These are phyloP conservation scores for Fusarium dlaminii DNA, from an alignment of 2,329 filamentous ascomycete genomes.

Conservation along the genomic window DNA sequence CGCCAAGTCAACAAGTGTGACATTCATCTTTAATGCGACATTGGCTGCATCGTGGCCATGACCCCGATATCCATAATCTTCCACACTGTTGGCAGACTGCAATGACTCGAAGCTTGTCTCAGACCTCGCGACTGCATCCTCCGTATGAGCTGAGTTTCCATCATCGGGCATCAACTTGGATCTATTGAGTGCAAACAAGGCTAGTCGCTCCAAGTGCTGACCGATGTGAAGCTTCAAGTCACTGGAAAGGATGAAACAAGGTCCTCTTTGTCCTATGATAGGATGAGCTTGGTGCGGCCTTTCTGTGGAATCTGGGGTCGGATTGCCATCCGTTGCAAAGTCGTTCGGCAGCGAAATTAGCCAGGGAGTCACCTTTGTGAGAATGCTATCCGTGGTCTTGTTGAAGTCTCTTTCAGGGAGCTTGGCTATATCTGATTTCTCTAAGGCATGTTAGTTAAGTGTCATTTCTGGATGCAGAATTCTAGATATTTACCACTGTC, in stretches of 20 bases:
- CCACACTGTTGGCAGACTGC: background rate
- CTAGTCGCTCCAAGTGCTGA: background rate
- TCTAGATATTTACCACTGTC: background rate
- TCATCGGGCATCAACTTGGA: background rate
- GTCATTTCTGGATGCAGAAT: fast-evolving
- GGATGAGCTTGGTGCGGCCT: fast-evolving
- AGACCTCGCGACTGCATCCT: background rate
- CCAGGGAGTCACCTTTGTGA: background rate
- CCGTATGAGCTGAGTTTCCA: background rate
- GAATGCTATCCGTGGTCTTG: fast-evolving
- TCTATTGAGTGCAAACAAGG: background rate
- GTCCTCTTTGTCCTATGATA: background rate
- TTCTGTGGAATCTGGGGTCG: too few relatives aligned
- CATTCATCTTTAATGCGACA: background rate
- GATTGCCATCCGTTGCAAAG: background rate
- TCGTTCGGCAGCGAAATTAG: background rate
- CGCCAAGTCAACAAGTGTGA: background rate
- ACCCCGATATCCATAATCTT: background rate
- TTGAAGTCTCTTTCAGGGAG: background rate
- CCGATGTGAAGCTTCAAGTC: background rate
- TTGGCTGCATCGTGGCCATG: background rate
- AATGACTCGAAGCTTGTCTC: background rate
- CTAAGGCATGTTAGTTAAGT: background rate
- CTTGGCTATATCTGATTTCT: background rate
- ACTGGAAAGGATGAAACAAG: background rate